These are phyloP conservation scores for Xylaria nigripes DNA, from an alignment of 495 filamentous ascomycete species.

Conservation along the genomic window DNA sequence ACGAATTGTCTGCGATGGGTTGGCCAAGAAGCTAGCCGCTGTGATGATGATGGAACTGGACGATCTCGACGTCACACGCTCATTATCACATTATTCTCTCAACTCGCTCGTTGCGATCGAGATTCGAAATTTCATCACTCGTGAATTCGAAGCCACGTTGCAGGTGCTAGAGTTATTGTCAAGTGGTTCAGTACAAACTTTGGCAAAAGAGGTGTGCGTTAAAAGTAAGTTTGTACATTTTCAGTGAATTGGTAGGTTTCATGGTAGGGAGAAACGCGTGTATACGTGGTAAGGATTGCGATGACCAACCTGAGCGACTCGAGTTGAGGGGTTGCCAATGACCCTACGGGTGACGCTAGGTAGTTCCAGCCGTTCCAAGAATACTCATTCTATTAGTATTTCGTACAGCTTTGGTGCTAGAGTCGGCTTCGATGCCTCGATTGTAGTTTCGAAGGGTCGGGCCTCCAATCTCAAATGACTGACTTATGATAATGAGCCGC, in stretches of 20 bases:
- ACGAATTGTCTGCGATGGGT: constrained; percentile 36
- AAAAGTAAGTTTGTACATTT: constrained; percentile 43
- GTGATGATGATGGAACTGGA: constrained; percentile 46
- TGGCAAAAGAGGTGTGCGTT: constrained; percentile 41
- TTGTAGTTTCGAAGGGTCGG: too few species aligned
- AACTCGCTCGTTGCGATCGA: constrained; percentile 49
- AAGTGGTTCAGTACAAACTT: constrained; percentile 41
- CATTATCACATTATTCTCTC: constrained; percentile 43
- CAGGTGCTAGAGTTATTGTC: constrained; percentile 46
- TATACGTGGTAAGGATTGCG: not conserved
- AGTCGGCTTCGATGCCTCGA: too few species aligned
- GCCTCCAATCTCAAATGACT: too few species aligned
- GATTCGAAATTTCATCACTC: constrained; percentile 44
- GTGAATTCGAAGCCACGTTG: constrained; percentile 44
- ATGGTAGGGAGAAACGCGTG: not conserved
- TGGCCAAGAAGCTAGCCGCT: constrained; percentile 40
- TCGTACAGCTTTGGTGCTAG: too few species aligned
- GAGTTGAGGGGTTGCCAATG: too few species aligned
- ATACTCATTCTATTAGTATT: too few species aligned
- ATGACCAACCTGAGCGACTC: not conserved
- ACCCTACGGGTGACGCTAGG: too few species aligned
- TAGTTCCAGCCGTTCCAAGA: too few species aligned
- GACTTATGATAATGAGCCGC: too few species aligned
- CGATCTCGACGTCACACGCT: constrained; percentile 41
- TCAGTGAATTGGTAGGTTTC: not conserved